Evolutionary conservation across 1,139 yeast species (phyloP), one percentile per base, ranked within the genome.

Genomic region (Magnusiomyces starmeri): DNA sequence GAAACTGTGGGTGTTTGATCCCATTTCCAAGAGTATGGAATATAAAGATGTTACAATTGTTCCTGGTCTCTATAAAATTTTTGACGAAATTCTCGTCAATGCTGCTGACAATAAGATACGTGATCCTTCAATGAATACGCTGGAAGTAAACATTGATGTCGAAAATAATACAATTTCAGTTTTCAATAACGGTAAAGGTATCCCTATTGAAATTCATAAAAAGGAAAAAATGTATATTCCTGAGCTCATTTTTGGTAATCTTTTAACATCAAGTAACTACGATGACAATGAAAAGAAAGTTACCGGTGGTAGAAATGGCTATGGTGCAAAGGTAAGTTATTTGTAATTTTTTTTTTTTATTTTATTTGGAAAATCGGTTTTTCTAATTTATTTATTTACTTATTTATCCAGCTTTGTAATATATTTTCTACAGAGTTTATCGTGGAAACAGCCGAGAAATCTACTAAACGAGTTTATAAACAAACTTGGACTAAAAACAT

Each of bases 41-140:
- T 64, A 63, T 60, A 66, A 64, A 59, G 77, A 75, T 32, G 95
- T 92, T 34, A 79, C 76, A 45, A 85, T 89, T 59, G 97, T 92
- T 16, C 98, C 99, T 3, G 99, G 98, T 51, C 72, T 94, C 56
- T 92, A 88, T 72, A 94, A 94, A 72, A 92, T 94, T 51, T 94
- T 92, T 67, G 99, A 94, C 70, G 99, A 94, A 71, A 90, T 94
- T 58, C 74, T 94, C 59, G 99, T 94, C 52, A 94, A 94, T 68
- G 98, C 99, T 2, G 99, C 98, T 16, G 98, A 94, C 70, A 94
- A 94, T 73, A 94, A 94, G 72, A 92, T 92, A 58, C 81, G 98
- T 61, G 99, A 94, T 65, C 88, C 96, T 1, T 62, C 77, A 8
- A 94, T 94, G 98, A 86, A 82, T 63, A 81, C 78, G 59, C 79